Evolutionary conservation across 2,329 filamentous ascomycete genomes (phyloP).

Genomic region (Pestalotiopsis sp.): DNA sequence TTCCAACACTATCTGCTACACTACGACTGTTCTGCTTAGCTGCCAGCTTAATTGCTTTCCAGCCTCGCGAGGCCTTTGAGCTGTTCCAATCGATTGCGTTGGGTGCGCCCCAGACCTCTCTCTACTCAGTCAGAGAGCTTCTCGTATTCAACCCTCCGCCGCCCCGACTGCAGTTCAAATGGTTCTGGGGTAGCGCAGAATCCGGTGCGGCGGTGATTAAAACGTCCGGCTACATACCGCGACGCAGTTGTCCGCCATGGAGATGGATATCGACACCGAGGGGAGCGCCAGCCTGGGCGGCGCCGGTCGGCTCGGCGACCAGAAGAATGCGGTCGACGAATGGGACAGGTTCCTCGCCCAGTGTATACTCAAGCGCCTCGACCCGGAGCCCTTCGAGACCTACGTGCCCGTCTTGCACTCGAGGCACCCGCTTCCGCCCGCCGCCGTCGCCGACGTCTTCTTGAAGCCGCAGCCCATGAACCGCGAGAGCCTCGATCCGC

Average conservation of each 20-base stretch:
- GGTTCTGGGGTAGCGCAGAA: not conserved
- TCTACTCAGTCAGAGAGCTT: not conserved
- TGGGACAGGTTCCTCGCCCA: constrained; percentile 53
- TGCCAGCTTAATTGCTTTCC: not conserved
- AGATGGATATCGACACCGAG: constrained; percentile 24
- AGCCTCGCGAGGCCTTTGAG: not conserved
- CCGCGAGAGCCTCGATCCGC: constrained; percentile 55
- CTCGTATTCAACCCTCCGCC: not conserved
- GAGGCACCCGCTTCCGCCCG: constrained; percentile 52
- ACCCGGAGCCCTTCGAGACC: constrained; percentile 51
- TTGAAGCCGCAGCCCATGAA: constrained; percentile 53
- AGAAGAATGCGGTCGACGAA: constrained; percentile 31
- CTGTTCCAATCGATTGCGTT: not conserved
- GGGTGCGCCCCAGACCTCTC: not conserved
- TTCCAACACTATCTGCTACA: not conserved
- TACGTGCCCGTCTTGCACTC: constrained; percentile 50
- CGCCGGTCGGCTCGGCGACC: constrained; percentile 11
- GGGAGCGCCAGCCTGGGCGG: constrained; percentile 6
- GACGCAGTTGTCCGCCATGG: not conserved
- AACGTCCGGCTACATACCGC: not conserved
- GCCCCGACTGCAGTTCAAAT: not conserved
- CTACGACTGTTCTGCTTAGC: not conserved
- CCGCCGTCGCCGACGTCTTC: constrained; percentile 57
- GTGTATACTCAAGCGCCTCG: constrained; percentile 53
- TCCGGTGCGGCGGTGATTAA: not conserved